These are phyloP conservation scores for Beauveria varroae DNA, from an alignment of 2,329 filamentous ascomycete genomes.

Conservation along the genomic window DNA sequence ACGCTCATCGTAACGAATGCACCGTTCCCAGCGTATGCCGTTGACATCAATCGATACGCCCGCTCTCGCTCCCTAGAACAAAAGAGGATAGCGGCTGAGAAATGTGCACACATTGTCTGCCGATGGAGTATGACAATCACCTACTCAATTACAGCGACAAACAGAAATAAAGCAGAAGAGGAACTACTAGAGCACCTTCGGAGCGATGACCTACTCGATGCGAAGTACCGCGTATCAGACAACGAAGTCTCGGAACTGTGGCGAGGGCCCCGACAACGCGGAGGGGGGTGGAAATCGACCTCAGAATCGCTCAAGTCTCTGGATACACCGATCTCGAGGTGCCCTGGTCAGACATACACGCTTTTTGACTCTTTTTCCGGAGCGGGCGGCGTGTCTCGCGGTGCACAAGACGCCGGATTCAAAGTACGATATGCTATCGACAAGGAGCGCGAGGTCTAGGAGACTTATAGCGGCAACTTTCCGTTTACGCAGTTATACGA, in stretches of 20 bases:
- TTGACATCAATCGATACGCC: slow-evolving; percentile 15
- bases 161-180: slow-evolving; percentile 23
- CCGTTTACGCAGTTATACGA: slow-evolving; percentile 39
- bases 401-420: slow-evolving; percentile 52
- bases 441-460: slow-evolving; percentile 45
- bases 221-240: slow-evolving; percentile 17
- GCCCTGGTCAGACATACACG: slow-evolving; percentile 46
- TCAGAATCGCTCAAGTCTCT: not conserved
- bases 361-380: slow-evolving; percentile 68
- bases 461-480: slow-evolving; percentile 55
- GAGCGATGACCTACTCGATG: slow-evolving; percentile 22
- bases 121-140: slow-evolving; percentile 37
- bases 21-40: slow-evolving; percentile 32
- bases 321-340: not conserved
- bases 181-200: slow-evolving; percentile 29
- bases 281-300: slow-evolving; percentile 11
- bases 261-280: not conserved
- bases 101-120: slow-evolving; percentile 37
- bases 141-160: slow-evolving; percentile 19
- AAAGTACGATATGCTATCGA: slow-evolving; percentile 58
- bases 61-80: slow-evolving; percentile 12
- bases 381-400: slow-evolving; percentile 62
- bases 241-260: not conserved
- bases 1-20: slow-evolving; percentile 49
- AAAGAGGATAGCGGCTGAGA: slow-evolving; percentile 16